Conservation (phyloP, 2,329 filamentous ascomycete genomes). For the Immersiporthe knoxdaviesiana region DNA sequence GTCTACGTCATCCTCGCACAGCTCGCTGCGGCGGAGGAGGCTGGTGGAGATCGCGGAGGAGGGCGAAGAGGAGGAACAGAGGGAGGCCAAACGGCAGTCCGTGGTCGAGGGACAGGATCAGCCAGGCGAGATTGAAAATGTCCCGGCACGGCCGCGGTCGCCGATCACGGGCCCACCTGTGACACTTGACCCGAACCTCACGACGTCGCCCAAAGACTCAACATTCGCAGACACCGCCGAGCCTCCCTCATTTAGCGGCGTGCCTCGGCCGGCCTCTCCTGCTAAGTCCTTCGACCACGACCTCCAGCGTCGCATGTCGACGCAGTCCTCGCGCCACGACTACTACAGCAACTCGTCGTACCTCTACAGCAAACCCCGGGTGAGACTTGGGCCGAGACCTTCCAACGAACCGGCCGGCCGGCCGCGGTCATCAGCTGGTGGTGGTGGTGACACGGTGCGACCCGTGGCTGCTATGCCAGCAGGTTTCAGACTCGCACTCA, state of each 20-base stretch:
- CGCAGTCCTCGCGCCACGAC: slow-evolving; percentile 57
- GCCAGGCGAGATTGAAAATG: slow-evolving; percentile 33
- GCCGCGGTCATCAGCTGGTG: slow-evolving; percentile 57
- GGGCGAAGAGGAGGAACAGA: slow-evolving; percentile 72
- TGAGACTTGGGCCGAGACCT: slow-evolving; percentile 86
- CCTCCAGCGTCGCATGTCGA: slow-evolving; percentile 49
- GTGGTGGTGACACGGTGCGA: slow-evolving; percentile 58
- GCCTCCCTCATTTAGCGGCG: slow-evolving; percentile 56
- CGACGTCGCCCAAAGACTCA: slow-evolving; percentile 52
- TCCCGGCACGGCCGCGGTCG: slow-evolving; percentile 37
- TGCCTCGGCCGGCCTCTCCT: slow-evolving; percentile 49
- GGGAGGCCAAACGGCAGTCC: slow-evolving; percentile 62
- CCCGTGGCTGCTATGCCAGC: slow-evolving; percentile 80
- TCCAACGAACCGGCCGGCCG: slow-evolving; percentile 67
- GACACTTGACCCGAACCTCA: slow-evolving; percentile 56
- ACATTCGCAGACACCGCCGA: slow-evolving; percentile 55
- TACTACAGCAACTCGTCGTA: slow-evolving; percentile 54
- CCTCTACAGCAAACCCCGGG: slow-evolving; percentile 70
- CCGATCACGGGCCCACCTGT: slow-evolving; percentile 45
- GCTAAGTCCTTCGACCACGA: slow-evolving; percentile 48
- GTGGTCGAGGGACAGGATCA: slow-evolving; percentile 52
- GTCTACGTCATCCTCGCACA: slow-evolving; percentile 82
- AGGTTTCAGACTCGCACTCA: slow-evolving; percentile 73
- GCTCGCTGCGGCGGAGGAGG: slow-evolving; percentile 74
- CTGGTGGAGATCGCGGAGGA: slow-evolving; percentile 95